Base-by-base conservation (phyloP, 169 alveolate genomes). In the Plasmodium vivax region DNA sequence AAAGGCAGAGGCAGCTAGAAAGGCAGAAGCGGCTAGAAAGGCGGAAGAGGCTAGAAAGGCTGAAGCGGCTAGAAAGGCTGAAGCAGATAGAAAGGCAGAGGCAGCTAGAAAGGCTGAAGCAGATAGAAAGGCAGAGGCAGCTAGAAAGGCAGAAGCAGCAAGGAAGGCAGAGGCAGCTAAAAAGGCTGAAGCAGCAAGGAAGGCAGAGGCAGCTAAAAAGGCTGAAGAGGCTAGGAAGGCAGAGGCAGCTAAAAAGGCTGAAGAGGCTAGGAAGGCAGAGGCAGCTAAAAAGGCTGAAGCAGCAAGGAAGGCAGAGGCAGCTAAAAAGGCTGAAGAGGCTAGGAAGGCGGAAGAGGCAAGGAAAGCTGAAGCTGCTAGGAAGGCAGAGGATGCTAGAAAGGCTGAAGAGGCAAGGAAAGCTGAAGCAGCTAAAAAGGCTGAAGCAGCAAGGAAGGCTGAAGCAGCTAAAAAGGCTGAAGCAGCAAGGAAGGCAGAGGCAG, bases 81-180 rank as follows among this genome's bases (percentile, higher is more conserved):
- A 84, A 36, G 92, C 38, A 30, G 80, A 3, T 19, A 71, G 83
- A 38, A 84, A 84, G 43, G 9, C 30, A 1, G 83, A 56, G 36
- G 92, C 16, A 14, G 83, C 27, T 19, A 72, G 71, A 41, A 83
- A 83, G 32, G 92, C 68, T 3, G 92, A 83, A 14, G 92, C 58
- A 3, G 92, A 32, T 34, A 62, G 92, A 38, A 83, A 62, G 47
- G 32, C 1, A 1, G 82, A 58, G n/a, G 92, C 34, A 27, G 54
- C 3, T 58, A 83, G 58, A 19, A 83, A 83, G 30, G 92, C 72
- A 0, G 92, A 83, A 14, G 82, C 12, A 12, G 77, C 19, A 14
- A 34, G 82, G 62, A 83, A 62, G n/a, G 82, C 16, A 14, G 82
- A 83, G 34, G 82, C 0, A 3, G 34, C 27, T 3, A 83, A 45